Percentiles rank a stretch among this genome's conserved stretches.
phyloP scores from a whole-genome alignment of 495 filamentous ascomycete species.

The Aspergillus biplanus region DNA sequence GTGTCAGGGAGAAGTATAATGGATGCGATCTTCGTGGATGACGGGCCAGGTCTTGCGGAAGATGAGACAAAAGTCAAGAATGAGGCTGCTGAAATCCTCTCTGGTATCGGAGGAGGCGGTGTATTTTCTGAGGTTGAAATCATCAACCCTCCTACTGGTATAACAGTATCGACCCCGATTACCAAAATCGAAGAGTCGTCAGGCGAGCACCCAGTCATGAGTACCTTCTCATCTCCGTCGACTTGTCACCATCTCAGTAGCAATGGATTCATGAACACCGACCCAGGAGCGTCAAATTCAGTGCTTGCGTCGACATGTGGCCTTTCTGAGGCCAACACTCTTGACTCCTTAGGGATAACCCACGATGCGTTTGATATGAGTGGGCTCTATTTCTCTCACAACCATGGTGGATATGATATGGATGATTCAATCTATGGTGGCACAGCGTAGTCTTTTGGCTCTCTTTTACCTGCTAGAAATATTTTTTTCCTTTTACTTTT shows the following conservation, averaged over 20 bases:
- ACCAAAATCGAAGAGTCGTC: conserved; percentile 4
- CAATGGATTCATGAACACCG: conserved; percentile 1
- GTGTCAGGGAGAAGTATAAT: conserved; percentile 9
- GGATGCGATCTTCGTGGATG: conserved; percentile 27
- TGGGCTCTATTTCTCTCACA: conserved; percentile 9
- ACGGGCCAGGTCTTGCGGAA: conserved; percentile 6
- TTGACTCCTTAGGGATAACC: neutral
- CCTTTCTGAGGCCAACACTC: neutral
- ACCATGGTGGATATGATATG: conserved; percentile 7
- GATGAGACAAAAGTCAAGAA: conserved; percentile 10
- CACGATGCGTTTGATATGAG: conserved; percentile 8
- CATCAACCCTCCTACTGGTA: neutral
- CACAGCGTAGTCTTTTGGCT: neutral
- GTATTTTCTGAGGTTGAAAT: conserved; percentile 7
- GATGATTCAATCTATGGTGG: conserved; percentile 9
- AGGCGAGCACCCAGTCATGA: neutral
- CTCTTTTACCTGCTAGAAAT: neutral
- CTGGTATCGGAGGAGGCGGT: conserved; percentile 5
- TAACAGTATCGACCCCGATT: neutral
- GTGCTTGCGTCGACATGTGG: neutral
- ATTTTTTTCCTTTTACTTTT: neutral
- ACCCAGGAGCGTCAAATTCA: neutral
- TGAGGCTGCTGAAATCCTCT: conserved; percentile 9
- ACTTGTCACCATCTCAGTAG: neutral
- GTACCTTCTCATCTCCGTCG: neutral